Evolutionary conservation across 208 protist species (phyloP), one percentile per base, ranked within the genome.

Genomic region (Lotmaria passim): DNA sequence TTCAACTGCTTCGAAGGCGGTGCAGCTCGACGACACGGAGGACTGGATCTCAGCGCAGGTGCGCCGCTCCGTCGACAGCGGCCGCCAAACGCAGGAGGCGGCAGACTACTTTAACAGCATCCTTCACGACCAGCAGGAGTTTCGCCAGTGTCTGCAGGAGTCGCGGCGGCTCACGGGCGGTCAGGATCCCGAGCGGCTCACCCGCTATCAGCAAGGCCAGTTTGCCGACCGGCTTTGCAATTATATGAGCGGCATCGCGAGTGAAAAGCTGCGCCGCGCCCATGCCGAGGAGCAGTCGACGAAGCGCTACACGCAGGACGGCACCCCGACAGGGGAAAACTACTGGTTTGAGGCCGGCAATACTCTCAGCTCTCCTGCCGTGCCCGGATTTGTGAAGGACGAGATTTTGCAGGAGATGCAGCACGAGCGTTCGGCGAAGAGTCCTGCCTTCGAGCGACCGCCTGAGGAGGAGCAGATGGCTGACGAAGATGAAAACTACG

Each of bases 271-370:
- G 71, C 81, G 87, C 73, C 72, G 65, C 19, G 79, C 70, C 19
- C 78, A 85, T 48, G 46, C 59, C 23, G 88, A 94, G 73, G 83
- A 93, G 70, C 44, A 75, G 36, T 61, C 61, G 31, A 81, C 81
- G 31, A 82, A 82, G 62, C 79, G 69, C 26, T 86, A 90, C 76
- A 85, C 82, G 14, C 76, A 91, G 50, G 85, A 94, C 21, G 91
- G 91, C n/a, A 83, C 81, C 1, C 82, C 88, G 0, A 96, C 91
- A 3, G 89, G 89, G 0, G 88, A 96, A 62, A 85, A 94, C 56
- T 94, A 94, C 69, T 96, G 91, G 89, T 89, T 91, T 53, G 91
- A 96, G 72, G 86, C 82, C 3, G 85, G 86, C 43, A 83, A 82
- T 57, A 87, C 79, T 39, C 73, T 96, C 17, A 39, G 79, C 24